phyloP scores from a whole-genome alignment of 2,329 filamentous ascomycete genomes.

The Colletotrichum zoysiae region DNA sequence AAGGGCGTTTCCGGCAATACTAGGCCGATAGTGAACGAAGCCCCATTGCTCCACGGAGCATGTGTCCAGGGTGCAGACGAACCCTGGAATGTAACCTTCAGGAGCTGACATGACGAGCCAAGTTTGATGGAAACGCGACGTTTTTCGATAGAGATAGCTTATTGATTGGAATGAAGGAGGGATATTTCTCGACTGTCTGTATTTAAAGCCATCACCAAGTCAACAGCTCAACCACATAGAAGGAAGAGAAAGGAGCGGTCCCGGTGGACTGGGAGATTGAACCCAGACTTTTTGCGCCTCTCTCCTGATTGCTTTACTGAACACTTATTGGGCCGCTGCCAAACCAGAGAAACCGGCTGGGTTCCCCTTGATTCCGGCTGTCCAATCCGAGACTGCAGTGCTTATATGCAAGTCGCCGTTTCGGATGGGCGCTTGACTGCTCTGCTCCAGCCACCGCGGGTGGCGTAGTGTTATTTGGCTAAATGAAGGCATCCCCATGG shows the following conservation, averaged over 20 bases:
- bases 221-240: neutral
- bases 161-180: neutral
- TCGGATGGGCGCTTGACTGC: neutral
- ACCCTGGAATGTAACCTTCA: slow-evolving; percentile 17
- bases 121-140: neutral
- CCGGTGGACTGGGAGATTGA: neutral
- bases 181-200: neutral
- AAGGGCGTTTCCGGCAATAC: slow-evolving; percentile 1
- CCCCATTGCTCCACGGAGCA: slow-evolving; percentile 12
- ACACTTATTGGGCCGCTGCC: neutral
- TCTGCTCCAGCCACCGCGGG: neutral
- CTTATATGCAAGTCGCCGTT: neutral
- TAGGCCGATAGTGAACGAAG: slow-evolving; percentile 9
- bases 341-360: neutral
- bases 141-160: neutral
- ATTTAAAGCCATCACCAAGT: neutral
- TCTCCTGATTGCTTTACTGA: neutral
- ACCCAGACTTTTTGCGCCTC: neutral
- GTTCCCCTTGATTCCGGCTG: neutral
- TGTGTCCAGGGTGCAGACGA: slow-evolving; percentile 15
- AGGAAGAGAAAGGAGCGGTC: neutral
- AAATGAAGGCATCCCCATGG: neutral
- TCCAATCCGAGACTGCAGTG: neutral
- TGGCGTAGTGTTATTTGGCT: neutral
- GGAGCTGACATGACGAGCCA: slow-evolving; percentile 4